phyloP scores from a whole-genome alignment of 2,329 filamentous ascomycete genomes.

The Tolypocladium tropicale region DNA sequence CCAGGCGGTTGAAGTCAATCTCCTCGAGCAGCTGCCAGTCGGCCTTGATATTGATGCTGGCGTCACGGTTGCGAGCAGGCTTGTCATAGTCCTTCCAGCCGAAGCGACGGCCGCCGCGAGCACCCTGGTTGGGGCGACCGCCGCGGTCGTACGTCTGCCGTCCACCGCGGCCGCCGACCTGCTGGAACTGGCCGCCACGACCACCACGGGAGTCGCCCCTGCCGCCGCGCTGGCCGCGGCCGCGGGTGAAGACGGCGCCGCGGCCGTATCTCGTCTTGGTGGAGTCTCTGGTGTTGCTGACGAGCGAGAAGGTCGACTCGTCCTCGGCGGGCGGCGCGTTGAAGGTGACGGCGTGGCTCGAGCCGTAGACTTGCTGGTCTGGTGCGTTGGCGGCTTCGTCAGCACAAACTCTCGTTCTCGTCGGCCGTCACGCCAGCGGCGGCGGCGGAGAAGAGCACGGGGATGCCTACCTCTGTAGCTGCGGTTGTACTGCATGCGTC shows the following conservation, averaged over 20 bases:
- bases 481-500: conserved; percentile 80
- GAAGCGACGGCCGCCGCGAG: conserved; percentile 73
- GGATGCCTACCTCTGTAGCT: conserved; percentile 74
- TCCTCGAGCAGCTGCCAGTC: conserved; percentile 96
- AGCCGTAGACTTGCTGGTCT: conserved; percentile 97
- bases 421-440: no score
- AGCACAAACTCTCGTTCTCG: no score
- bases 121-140: conserved; percentile 55
- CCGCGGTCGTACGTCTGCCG: conserved; percentile 62
- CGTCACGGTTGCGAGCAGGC: conserved; percentile 90
- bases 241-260: conserved; percentile 81
- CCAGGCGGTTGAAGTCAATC: conserved; percentile 93
- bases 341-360: conserved; percentile 78
- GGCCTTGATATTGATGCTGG: conserved; percentile 89
- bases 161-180: conserved; percentile 59
- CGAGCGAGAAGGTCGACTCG: conserved; percentile 94
- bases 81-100: conserved; percentile 99
- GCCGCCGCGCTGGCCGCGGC: conserved; percentile 66
- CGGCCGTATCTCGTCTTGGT: conserved; percentile 81
- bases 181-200: conserved; percentile 55
- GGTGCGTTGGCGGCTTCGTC: no score
- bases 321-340: conserved; percentile 88
- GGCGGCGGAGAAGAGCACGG: not conserved
- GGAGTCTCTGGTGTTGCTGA: conserved; percentile 86
- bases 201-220: conserved; percentile 53